These are phyloP conservation scores for Boletus bicolor DNA, from an alignment of 768 basidiomycete genomes.

Conservation along the genomic window DNA sequence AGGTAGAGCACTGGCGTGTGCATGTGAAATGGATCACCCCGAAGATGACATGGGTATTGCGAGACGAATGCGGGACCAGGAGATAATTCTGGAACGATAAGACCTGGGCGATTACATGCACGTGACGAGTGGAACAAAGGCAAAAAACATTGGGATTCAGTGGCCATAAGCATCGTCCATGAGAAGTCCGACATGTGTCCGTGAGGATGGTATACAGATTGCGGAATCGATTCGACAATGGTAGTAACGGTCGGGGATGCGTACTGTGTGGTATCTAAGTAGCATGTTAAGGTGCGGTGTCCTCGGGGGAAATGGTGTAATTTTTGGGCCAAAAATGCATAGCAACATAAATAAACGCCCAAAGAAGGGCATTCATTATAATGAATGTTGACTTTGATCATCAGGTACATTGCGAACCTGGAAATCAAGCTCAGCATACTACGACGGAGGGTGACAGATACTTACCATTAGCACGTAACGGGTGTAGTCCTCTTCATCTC, in stretches of 20 bases:
- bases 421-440: slow-evolving; percentile 12
- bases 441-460: slow-evolving; percentile 2
- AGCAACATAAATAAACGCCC: slow-evolving; percentile 8
- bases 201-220: slow-evolving; percentile 20
- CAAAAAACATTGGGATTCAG: slow-evolving; percentile 1
- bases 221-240: slow-evolving; percentile 9
- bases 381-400: slow-evolving; percentile 34
- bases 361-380: slow-evolving; percentile 9
- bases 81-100: slow-evolving; percentile 14
- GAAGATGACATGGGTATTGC: not conserved
- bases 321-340: slow-evolving; percentile 5
- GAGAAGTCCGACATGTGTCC: slow-evolving; percentile 13
- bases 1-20: not conserved
- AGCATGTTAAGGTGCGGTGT: slow-evolving; percentile 6
- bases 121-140: not conserved
- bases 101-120: slow-evolving; percentile 6
- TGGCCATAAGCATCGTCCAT: slow-evolving; percentile 10
- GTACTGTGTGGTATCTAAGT: slow-evolving; percentile 18
- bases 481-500: slow-evolving; percentile 57
- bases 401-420: slow-evolving; percentile 60
- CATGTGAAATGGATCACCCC: not conserved
- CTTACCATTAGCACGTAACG: slow-evolving; percentile 53
- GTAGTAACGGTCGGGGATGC: slow-evolving; percentile 7
- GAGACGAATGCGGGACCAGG: not conserved
- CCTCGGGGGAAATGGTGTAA: not conserved